phyloP scores from a whole-genome alignment of 352 stramenopile genomes.

The Globisporangium cederbergense region DNA sequence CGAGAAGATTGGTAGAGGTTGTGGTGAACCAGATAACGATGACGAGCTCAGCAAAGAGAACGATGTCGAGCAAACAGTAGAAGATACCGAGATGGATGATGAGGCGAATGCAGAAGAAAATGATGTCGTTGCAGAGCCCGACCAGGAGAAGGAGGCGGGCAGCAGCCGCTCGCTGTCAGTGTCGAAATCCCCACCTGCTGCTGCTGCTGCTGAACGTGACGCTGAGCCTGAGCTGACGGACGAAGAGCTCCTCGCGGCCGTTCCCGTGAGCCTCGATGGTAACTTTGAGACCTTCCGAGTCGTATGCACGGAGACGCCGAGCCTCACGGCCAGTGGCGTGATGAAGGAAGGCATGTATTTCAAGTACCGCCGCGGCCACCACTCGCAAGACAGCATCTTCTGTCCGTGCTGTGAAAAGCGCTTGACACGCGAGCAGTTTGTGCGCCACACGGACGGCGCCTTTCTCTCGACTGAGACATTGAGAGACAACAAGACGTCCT shows the following conservation, averaged over 20 bases:
- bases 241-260: not conserved
- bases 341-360: conserved; percentile 6
- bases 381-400: not conserved
- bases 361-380: not conserved
- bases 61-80: not conserved
- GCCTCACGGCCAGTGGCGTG: not conserved
- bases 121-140: not conserved
- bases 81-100: not conserved
- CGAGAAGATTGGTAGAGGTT: not conserved
- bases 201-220: not conserved
- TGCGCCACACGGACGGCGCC: conserved; percentile 8
- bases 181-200: not conserved
- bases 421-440: conserved; percentile 11
- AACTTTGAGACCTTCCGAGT: not conserved
- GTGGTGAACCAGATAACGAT: not conserved
- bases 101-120: not conserved
- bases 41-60: not conserved
- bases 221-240: not conserved
- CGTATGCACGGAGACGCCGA: conserved; percentile 14
- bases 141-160: conserved; percentile 5
- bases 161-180: not conserved
- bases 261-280: not conserved
- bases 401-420: conserved; percentile 13
- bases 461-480: not conserved
- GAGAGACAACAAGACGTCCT: not conserved